phyloP scores from a whole-genome alignment of 371 early-diverging fungal species.

The Mucor indicus region DNA sequence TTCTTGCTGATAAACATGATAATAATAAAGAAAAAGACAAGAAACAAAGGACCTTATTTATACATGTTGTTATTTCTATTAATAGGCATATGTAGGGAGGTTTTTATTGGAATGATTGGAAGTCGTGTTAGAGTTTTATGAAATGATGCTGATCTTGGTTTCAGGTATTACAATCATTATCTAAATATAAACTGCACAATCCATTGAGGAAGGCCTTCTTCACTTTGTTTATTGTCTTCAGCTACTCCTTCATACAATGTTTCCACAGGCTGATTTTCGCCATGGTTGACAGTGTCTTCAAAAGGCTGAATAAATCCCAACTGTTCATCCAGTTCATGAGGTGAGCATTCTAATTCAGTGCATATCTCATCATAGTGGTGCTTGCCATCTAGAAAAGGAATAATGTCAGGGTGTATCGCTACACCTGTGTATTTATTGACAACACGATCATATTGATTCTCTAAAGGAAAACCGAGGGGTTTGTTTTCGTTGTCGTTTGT shows the following conservation, averaged over 20 bases:
- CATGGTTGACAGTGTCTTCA: neutral
- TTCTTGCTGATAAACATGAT: constrained; percentile 19
- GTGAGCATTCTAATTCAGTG: constrained; percentile 58
- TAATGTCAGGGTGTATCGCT: constrained; percentile 36
- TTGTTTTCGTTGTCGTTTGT: constrained; percentile 7
- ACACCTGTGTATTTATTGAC: constrained; percentile 37
- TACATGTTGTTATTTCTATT: too few relatives aligned
- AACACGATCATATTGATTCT: constrained; percentile 15
- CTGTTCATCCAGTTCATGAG: constrained; percentile 56
- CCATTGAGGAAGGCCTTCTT: constrained; percentile 14
- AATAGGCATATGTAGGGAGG: too few relatives aligned
- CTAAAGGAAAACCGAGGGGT: constrained; percentile 7
- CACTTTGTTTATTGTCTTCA: constrained; percentile 2
- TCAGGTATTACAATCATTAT: constrained; percentile 12
- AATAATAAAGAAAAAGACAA: neutral
- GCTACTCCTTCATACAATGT: constrained; percentile 7
- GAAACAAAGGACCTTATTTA: too few relatives aligned
- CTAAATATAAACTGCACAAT: constrained; percentile 24
- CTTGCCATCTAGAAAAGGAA: constrained; percentile 60
- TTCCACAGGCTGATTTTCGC: neutral
- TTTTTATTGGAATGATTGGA: too few relatives aligned
- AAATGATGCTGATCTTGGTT: constrained; percentile 1
- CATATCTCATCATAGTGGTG: constrained; percentile 77
- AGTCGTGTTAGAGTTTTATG: too few relatives aligned
- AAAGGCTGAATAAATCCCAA: constrained; percentile 20